A percentile compares a stretch with the other conserved stretches of the same genome.
phyloP scores from a whole-genome alignment of 495 filamentous ascomycete genomes.

The Xylaria venustula region DNA sequence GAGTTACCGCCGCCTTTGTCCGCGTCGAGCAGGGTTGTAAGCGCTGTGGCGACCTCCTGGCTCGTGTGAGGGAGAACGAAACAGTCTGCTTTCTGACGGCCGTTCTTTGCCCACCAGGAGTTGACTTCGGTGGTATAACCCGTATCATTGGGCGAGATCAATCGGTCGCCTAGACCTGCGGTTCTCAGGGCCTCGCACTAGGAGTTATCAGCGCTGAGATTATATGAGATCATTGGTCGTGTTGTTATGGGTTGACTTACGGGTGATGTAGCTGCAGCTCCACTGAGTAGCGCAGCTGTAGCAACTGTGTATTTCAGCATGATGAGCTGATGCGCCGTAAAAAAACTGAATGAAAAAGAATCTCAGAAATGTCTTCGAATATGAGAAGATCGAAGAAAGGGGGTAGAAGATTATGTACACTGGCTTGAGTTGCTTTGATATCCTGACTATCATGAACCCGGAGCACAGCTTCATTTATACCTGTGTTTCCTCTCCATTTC shows the following conservation, averaged over 20 bases:
- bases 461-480: not conserved
- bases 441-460: not conserved
- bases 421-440: not conserved
- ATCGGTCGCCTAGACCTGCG: conserved; percentile 22
- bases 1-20: conserved; percentile 35
- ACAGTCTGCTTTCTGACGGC: conserved; percentile 33
- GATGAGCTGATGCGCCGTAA: not conserved
- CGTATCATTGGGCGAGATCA: conserved; percentile 22
- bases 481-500: not conserved
- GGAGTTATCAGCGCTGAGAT: not conserved
- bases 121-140: conserved; percentile 23
- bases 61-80: conserved; percentile 36
- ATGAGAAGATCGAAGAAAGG: not conserved
- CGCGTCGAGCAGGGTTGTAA: conserved; percentile 28
- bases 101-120: conserved; percentile 47
- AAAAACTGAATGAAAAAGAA: not conserved
- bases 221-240: not conserved
- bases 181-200: conserved; percentile 24
- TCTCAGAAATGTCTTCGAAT: not conserved
- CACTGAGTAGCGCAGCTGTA: not conserved
- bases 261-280: not conserved
- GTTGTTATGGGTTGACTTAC: not conserved
- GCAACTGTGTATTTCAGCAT: not conserved
- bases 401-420: not conserved
- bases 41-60: conserved; percentile 34